Conservation (phyloP, 1,284 basidiomycete species). For the Apiotrichum brassicae region DNA sequence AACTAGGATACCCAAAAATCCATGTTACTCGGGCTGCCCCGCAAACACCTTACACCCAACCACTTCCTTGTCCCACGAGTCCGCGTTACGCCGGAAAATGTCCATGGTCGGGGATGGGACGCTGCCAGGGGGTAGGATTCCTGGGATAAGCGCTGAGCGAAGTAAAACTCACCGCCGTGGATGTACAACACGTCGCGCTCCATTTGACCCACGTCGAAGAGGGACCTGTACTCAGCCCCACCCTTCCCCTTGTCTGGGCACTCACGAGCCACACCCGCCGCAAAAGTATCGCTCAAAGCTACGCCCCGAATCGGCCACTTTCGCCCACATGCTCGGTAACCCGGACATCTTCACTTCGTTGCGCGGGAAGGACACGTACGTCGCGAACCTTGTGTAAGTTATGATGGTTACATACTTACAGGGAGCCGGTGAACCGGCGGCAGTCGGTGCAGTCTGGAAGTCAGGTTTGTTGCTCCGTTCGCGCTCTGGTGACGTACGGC, state of each 20-base stretch:
- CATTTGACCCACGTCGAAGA: neutral
- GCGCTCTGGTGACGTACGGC: neutral
- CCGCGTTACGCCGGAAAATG: neutral
- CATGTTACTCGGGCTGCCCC: too few relatives aligned
- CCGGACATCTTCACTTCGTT: neutral
- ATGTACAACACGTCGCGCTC: neutral
- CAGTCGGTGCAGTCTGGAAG: conserved; percentile 2
- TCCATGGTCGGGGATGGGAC: neutral
- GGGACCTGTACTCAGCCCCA: neutral
- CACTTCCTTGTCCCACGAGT: neutral
- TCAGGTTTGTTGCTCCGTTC: too few relatives aligned
- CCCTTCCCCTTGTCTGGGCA: neutral
- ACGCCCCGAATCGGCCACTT: neutral
- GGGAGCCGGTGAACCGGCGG: neutral
- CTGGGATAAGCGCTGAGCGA: neutral
- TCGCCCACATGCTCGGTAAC: neutral
- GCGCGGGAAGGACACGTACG: neutral
- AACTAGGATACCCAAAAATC: too few relatives aligned
- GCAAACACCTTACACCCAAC: neutral
- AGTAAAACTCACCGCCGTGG: neutral
- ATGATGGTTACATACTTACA: neutral
- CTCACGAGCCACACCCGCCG: neutral
- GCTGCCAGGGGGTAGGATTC: neutral
- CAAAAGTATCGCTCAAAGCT: neutral
- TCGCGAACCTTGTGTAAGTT: neutral